phyloP scores from a whole-genome alignment of 2,329 filamentous ascomycete genomes.

The Fusarium anthophilum region DNA sequence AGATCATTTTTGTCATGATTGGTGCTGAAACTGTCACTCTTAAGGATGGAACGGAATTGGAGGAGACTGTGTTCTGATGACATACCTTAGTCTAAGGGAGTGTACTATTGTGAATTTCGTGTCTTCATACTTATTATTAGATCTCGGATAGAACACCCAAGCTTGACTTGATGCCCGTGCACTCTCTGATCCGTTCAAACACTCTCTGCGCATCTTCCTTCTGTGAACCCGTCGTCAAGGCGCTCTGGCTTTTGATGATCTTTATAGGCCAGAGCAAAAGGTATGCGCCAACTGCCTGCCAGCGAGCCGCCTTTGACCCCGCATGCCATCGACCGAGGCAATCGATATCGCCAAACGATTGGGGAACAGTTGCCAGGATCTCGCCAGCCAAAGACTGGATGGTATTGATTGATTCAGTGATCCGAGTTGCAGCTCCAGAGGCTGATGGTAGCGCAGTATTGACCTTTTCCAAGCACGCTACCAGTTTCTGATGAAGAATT shows the following conservation, averaged over 20 bases:
- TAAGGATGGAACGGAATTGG: conserved; percentile 49
- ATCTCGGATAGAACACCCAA: conserved; percentile 44
- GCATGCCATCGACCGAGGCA: conserved; percentile 23
- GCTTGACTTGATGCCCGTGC: conserved; percentile 50
- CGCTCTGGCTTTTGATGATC: conserved; percentile 43
- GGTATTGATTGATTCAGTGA: not conserved
- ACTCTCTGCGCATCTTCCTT: conserved; percentile 39
- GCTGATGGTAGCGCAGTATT: not conserved
- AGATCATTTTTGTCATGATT: conserved; percentile 53
- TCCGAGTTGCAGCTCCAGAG: not conserved
- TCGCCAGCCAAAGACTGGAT: conserved; percentile 46
- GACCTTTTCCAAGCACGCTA: conserved; percentile 42
- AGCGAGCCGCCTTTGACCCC: conserved; percentile 32
- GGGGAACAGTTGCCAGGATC: conserved; percentile 50
- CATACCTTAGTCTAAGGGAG: not conserved
- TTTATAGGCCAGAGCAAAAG: conserved; percentile 53
- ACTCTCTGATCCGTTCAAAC: conserved; percentile 52
- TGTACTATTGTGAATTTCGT: not conserved
- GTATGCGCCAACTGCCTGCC: conserved; percentile 49
- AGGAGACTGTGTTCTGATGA: conserved; percentile 44
- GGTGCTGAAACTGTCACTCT: conserved; percentile 52
- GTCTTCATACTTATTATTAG: not conserved
- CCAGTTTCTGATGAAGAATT: conserved; percentile 48
- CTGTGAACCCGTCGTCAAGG: conserved; percentile 41
- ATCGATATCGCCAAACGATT: conserved; percentile 50